Evolutionary conservation across 371 early-diverging fungal genomes (phyloP).

Genomic region (Apophysomyces variabilis): DNA sequence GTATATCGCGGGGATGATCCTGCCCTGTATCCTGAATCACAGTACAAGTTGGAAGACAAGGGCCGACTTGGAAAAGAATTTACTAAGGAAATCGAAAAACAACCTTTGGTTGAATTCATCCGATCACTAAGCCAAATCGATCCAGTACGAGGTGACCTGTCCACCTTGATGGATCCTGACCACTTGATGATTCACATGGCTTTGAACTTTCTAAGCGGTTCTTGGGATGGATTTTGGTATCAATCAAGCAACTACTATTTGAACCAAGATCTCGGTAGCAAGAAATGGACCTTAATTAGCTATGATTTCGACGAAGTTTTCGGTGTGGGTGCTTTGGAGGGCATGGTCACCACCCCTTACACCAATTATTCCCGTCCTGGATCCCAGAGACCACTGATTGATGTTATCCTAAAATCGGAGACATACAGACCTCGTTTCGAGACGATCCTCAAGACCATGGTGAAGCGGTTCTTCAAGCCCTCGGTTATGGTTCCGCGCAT

Average conservation of each 20-base stretch:
- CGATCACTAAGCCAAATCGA: slow-evolving; percentile 26
- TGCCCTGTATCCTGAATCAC: slow-evolving; percentile 26
- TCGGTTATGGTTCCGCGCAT: slow-evolving; percentile 46
- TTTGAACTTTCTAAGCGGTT: slow-evolving; percentile 52
- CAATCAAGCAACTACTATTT: slow-evolving; percentile 55
- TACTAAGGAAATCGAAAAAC: slow-evolving; percentile 22
- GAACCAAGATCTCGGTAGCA: slow-evolving; percentile 40
- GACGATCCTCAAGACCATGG: slow-evolving; percentile 42
- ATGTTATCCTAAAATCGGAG: slow-evolving; percentile 40
- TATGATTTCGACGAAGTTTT: slow-evolving; percentile 62
- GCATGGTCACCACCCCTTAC: slow-evolving; percentile 42
- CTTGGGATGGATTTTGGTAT: slow-evolving; percentile 56
- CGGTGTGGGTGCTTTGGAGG: slow-evolving; percentile 43
- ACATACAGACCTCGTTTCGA: slow-evolving; percentile 47
- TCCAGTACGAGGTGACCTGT: slow-evolving; percentile 34
- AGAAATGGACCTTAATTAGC: slow-evolving; percentile 53
- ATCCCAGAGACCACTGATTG: slow-evolving; percentile 39
- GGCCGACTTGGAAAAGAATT: slow-evolving; percentile 23
- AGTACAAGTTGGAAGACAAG: slow-evolving; percentile 37
- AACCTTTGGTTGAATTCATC: slow-evolving; percentile 32
- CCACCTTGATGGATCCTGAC: slow-evolving; percentile 35
- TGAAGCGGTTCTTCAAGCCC: slow-evolving; percentile 57
- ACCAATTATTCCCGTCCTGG: slow-evolving; percentile 35
- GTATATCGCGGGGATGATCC: slow-evolving; percentile 41
- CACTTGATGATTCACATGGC: slow-evolving; percentile 51